These are phyloP conservation scores for Fusarium guadeloupense DNA, from an alignment of 2,329 filamentous ascomycete genomes.

Conservation along the genomic window DNA sequence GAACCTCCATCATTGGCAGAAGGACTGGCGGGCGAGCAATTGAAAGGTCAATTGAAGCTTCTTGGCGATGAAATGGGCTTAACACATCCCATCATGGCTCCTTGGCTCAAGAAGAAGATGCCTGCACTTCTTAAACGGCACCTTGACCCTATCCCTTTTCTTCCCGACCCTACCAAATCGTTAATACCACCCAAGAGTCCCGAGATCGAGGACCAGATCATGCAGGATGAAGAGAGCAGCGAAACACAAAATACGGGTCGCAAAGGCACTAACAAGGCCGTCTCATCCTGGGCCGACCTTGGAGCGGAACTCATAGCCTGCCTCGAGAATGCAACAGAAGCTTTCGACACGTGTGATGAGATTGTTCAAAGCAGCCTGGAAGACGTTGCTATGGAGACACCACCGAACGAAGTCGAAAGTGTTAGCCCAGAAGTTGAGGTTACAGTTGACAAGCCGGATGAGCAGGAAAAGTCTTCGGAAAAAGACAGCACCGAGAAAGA, in stretches of 20 bases:
- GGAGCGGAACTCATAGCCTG: constrained; percentile 48
- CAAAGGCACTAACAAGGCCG: constrained; percentile 20
- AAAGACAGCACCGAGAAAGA: constrained; percentile 16
- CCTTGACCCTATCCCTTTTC: constrained; percentile 69
- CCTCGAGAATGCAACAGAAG: constrained; percentile 41
- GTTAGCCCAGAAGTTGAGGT: constrained; percentile 17
- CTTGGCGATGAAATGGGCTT: constrained; percentile 65
- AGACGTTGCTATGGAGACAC: constrained; percentile 40
- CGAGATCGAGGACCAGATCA: constrained; percentile 7
- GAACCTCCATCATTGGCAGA: constrained; percentile 71
- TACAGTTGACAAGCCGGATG: constrained; percentile 11
- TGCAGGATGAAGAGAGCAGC: constrained; percentile 33
- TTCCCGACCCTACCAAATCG: constrained; percentile 61
- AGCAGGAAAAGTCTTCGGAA: constrained; percentile 1
- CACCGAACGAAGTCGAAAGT: constrained; percentile 26
- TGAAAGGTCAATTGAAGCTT: constrained; percentile 64
- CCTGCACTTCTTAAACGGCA: constrained; percentile 61
- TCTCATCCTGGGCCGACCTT: constrained; percentile 48
- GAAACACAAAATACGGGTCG: constrained; percentile 21
- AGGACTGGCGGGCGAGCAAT: constrained; percentile 68
- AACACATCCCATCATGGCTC: constrained; percentile 68
- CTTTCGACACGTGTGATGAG: constrained; percentile 45
- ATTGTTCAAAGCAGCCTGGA: constrained; percentile 41
- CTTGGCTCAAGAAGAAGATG: constrained; percentile 63
- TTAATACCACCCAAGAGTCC: constrained; percentile 47